These are phyloP conservation scores for Trichoderma harzianum DNA, from an alignment of 2,329 filamentous ascomycete genomes.

Conservation along the genomic window DNA sequence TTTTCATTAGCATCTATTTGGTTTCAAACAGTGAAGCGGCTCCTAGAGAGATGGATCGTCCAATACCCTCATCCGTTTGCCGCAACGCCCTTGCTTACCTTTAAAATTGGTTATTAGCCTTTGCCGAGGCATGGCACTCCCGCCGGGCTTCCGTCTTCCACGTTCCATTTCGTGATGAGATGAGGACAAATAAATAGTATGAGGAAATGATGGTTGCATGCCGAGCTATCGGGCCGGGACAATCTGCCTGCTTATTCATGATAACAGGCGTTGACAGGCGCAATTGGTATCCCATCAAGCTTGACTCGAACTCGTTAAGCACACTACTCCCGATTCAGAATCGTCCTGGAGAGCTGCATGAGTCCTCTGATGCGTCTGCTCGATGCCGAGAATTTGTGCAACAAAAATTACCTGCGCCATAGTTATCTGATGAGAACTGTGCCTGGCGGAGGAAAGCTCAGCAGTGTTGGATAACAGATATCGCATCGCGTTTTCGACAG, in stretches of 20 bases:
- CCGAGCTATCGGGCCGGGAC: background rate
- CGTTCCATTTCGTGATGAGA: background rate
- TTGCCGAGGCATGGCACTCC: background rate
- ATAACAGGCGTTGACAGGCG: background rate
- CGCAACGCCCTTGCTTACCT: background rate
- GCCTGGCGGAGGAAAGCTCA: background rate
- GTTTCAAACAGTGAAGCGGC: background rate
- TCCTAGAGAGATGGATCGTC: background rate
- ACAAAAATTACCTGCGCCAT: background rate
- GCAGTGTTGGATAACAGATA: background rate
- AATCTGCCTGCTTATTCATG: background rate
- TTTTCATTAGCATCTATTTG: background rate
- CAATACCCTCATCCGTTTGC: background rate
- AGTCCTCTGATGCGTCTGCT: background rate
- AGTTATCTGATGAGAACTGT: background rate
- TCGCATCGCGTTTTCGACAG: too few species aligned
- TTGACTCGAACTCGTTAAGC: constrained; percentile 14
- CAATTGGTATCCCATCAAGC: background rate
- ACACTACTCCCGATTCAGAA: background rate
- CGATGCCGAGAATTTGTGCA: background rate
- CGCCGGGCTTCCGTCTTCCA: background rate
- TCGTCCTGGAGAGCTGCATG: background rate
- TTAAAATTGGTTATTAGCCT: background rate
- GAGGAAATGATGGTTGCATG: background rate
- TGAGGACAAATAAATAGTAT: background rate